These are phyloP conservation scores for Zygnema circumcarinatum DNA, from an alignment of 139 green algal genomes.

Conservation along the genomic window DNA sequence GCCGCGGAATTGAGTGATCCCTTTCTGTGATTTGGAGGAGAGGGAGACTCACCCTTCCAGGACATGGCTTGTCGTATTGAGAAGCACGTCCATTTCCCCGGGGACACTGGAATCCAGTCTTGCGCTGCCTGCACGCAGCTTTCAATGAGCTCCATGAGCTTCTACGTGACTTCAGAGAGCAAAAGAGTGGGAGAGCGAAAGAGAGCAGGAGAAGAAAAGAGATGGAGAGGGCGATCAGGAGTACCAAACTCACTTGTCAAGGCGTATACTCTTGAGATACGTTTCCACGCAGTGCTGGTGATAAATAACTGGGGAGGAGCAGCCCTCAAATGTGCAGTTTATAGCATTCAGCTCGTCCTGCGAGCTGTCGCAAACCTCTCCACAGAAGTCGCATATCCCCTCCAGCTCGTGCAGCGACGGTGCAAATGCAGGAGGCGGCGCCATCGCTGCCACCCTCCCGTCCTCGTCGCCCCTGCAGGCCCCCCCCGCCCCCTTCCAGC, in stretches of 20 bases:
- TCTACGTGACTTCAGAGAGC: too few species aligned
- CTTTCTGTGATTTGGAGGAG: background rate
- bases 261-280: conserved; percentile 74
- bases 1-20: background rate
- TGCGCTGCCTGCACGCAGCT: conserved; percentile 76
- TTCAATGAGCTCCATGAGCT: too few species aligned
- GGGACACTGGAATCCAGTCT: conserved; percentile 90
- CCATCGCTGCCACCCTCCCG: background rate
- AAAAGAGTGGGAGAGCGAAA: too few species aligned
- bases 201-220: too few species aligned
- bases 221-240: too few species aligned
- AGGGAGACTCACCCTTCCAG: conserved; percentile 72
- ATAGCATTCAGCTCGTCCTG: conserved; percentile 81
- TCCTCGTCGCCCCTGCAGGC: too few species aligned
- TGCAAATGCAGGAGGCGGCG: background rate
- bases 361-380: conserved; percentile 69
- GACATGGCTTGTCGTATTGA: conserved; percentile 70
- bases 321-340: conserved; percentile 80
- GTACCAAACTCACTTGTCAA: conserved; percentile 76
- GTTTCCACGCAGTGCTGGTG: conserved; percentile 90
- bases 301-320: conserved; percentile 72
- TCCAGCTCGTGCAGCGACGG: conserved; percentile 47
- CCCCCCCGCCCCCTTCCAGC: too few species aligned
- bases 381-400: conserved; percentile 79
- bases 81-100: conserved; percentile 80